These are phyloP conservation scores for Cenococcum geophilum DNA, from an alignment of 495 filamentous ascomycete genomes.

Conservation along the genomic window DNA sequence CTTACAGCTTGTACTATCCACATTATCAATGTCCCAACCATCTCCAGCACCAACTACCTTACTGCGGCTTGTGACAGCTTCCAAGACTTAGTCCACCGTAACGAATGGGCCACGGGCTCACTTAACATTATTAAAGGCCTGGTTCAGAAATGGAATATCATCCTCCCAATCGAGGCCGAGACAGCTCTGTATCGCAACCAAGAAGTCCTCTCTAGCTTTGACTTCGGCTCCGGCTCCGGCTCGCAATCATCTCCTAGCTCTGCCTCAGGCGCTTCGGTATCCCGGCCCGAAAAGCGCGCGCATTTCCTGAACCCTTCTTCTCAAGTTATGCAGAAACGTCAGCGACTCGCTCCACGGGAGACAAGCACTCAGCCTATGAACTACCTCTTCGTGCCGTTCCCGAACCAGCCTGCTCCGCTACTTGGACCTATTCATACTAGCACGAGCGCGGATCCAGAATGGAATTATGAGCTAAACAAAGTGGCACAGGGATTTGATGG, in stretches of 20 bases:
- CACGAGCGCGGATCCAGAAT: conserved; percentile 11
- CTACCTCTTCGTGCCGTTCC: conserved; percentile 17
- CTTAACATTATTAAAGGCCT: conserved; percentile 29
- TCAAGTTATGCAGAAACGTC: conserved; percentile 16
- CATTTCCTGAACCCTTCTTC: conserved; percentile 10
- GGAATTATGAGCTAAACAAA: conserved; percentile 13
- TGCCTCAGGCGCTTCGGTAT: background rate
- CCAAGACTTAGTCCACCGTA: conserved; percentile 26
- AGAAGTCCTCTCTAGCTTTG: conserved; percentile 3
- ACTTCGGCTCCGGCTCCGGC: conserved; percentile 32
- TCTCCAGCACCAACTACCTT: conserved; percentile 19
- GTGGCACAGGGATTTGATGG: conserved; percentile 17
- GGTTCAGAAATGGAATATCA: conserved; percentile 31
- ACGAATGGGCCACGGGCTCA: conserved; percentile 22
- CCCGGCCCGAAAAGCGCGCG: conserved; percentile 7
- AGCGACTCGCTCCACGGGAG: conserved; percentile 11
- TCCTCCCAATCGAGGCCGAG: conserved; percentile 29
- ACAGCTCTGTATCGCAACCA: conserved; percentile 17
- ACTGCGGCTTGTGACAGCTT: conserved; percentile 27
- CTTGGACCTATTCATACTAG: conserved; percentile 20
- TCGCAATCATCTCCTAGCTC: no score
- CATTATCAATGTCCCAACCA: conserved; percentile 32
- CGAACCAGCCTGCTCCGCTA: conserved; percentile 19
- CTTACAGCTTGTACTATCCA: conserved; percentile 39
- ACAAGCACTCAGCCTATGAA: conserved; percentile 5